Evolutionary conservation across 345 rosid species (phyloP).

Genomic region (Cardamine occulta): DNA sequence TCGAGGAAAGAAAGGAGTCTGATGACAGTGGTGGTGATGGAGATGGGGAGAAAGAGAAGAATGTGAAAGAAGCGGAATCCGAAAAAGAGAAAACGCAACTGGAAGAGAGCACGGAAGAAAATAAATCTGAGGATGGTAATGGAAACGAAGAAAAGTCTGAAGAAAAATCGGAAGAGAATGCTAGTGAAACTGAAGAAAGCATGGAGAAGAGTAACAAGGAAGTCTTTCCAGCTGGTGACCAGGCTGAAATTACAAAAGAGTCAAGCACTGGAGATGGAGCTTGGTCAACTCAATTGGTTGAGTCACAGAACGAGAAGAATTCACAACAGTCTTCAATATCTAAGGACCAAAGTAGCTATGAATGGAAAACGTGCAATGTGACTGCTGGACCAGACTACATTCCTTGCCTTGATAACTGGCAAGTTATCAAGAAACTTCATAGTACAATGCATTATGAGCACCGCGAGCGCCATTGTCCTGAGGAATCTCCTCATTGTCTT

Average conservation of each 20-base stretch:
- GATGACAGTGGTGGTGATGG: constrained; percentile 42
- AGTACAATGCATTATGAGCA: constrained; percentile 80
- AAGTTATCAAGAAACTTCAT: constrained; percentile 70
- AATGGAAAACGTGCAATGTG: constrained; percentile 84
- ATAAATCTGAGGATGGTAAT: constrained; percentile 33
- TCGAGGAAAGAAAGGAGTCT: constrained; percentile 42
- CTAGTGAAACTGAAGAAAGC: constrained; percentile 33
- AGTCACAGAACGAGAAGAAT: constrained; percentile 85
- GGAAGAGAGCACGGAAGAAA: constrained; percentile 50
- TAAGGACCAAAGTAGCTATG: constrained; percentile 45
- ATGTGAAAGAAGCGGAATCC: constrained; percentile 35
- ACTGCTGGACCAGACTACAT: constrained; percentile 92
- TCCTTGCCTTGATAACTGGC: constrained; percentile 93
- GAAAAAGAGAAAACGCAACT: constrained; percentile 42
- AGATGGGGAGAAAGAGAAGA: constrained; percentile 43
- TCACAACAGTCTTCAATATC: constrained; percentile 52
- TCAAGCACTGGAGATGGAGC: constrained; percentile 55
- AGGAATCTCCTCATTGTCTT: constrained; percentile 78
- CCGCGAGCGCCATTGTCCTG: constrained; percentile 93
- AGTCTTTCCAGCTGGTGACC: constrained; percentile 49
- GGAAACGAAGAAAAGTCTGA: constrained; percentile 41
- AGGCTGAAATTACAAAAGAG: constrained; percentile 64
- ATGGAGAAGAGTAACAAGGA: constrained; percentile 49
- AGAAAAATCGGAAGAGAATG: constrained; percentile 38
- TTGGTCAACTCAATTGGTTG: constrained; percentile 74